Evolutionary conservation across 768 basidiomycete genomes (phyloP).

Genomic region (Amanita pseudoporphyria): DNA sequence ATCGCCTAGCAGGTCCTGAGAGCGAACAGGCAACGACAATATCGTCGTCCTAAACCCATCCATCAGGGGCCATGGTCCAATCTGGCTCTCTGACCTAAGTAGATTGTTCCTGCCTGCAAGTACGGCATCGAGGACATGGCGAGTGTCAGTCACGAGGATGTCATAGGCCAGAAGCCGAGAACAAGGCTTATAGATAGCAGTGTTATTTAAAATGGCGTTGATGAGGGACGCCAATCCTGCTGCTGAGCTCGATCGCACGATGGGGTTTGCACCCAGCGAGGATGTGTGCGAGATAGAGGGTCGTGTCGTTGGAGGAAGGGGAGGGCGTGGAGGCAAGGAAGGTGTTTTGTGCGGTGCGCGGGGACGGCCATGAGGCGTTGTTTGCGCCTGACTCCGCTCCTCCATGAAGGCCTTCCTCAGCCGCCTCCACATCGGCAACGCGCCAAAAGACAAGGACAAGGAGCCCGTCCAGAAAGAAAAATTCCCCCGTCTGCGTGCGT

Average conservation of each 20-base stretch:
- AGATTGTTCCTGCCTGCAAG: conserved; percentile 51
- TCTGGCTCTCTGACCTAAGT: conserved; percentile 39
- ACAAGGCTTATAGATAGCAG: too few relatives aligned
- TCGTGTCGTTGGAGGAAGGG: too few relatives aligned
- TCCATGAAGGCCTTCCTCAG: conserved; percentile 80
- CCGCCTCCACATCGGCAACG: conserved; percentile 58
- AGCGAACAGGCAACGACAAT: conserved; percentile 22
- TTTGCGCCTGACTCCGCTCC: conserved; percentile 1
- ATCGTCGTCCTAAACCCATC: conserved; percentile 47
- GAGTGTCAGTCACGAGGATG: conserved; percentile 69
- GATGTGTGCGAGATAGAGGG: conserved; percentile 78
- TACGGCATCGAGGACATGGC: conserved; percentile 52
- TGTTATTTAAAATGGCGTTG: conserved; percentile 46
- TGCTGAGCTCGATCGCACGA: conserved; percentile 67
- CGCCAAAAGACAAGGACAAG: conserved; percentile 54
- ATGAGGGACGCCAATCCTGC: conserved; percentile 83
- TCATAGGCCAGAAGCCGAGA: conserved; percentile 45
- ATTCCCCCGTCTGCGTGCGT: conserved; percentile 57
- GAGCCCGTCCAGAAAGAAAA: conserved; percentile 45
- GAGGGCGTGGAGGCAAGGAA: conserved; percentile 26
- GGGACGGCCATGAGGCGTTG: conserved; percentile 23
- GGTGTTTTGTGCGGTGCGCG: conserved; percentile 59
- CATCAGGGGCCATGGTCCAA: conserved; percentile 49
- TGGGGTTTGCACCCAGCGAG: conserved; percentile 60
- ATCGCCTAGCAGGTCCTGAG: conserved; percentile 15